Conservation (phyloP, 768 basidiomycete genomes). For the Pleurotus sapidus region DNA sequence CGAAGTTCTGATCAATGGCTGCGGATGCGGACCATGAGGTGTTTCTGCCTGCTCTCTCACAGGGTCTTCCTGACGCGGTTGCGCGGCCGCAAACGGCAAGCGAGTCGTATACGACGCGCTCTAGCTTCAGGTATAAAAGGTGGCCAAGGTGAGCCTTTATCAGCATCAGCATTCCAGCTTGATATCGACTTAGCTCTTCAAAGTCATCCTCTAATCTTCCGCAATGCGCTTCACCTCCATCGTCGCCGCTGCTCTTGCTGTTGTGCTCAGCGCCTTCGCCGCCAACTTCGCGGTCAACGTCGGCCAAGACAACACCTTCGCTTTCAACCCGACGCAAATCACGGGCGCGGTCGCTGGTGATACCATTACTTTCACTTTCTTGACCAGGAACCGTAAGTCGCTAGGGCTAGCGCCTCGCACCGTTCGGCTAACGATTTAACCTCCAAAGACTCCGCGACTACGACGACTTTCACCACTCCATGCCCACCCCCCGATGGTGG, state of each 20-base stretch:
- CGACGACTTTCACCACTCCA: not conserved
- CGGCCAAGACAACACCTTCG: slow-evolving; percentile 6
- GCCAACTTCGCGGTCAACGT: slow-evolving; percentile 4
- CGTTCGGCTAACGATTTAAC: not conserved
- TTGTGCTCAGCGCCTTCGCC: not conserved
- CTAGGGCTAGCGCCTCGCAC: no score
- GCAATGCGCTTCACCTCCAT: slow-evolving; percentile 6
- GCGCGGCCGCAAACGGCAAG: not conserved
- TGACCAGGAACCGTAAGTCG: slow-evolving; percentile 3
- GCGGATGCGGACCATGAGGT: slow-evolving; percentile 1
- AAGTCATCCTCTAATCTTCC: not conserved
- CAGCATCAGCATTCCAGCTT: slow-evolving; percentile 1
- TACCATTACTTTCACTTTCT: slow-evolving; percentile 3
- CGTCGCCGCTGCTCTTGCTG: slow-evolving; percentile 2
- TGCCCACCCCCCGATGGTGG: not conserved
- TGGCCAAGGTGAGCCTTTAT: not conserved
- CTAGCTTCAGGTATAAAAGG: slow-evolving; percentile 1
- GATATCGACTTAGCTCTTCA: not conserved
- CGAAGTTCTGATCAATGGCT: not conserved
- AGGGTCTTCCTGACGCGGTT: not conserved
- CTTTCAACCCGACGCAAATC: slow-evolving; percentile 5
- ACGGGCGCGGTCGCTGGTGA: slow-evolving; percentile 5
- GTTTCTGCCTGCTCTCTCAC: not conserved
- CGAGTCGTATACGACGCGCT: not conserved
- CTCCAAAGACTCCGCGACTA: not conserved